Conservation (phyloP, 75 land plant genomes). For the Picea glauca region DNA sequence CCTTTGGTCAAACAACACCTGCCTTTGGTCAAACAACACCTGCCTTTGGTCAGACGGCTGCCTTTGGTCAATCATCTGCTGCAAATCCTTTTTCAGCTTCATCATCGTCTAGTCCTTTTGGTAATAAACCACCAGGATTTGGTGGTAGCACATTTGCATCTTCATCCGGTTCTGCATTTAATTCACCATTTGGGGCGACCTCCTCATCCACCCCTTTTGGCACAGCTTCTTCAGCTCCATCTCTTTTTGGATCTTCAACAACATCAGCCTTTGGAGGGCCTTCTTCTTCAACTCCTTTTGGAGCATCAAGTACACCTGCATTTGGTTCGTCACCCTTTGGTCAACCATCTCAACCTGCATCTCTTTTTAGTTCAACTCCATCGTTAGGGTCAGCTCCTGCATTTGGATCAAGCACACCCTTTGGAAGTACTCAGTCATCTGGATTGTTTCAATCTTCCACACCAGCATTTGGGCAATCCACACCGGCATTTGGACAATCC, state of each 20-base stretch:
- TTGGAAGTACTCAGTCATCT: constrained; percentile 64
- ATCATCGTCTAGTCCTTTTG: constrained; percentile 44
- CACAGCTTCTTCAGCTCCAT: constrained; percentile 38
- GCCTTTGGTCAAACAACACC: constrained; percentile 24
- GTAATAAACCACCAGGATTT: constrained; percentile 38
- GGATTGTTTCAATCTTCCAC: constrained; percentile 55
- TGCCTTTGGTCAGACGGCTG: constrained; percentile 46
- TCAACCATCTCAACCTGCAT: constrained; percentile 15
- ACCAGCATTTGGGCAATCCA: constrained; percentile 27
- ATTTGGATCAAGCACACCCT: constrained; percentile 52
- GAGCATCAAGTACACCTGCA: constrained; percentile 34
- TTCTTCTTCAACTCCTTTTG: constrained; percentile 43
- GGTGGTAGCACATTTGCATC: constrained; percentile 41
- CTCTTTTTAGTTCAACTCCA: constrained; percentile 49
- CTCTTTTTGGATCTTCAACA: constrained; percentile 40
- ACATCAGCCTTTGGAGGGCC: constrained; percentile 36
- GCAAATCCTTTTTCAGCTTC: constrained; percentile 55
- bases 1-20: constrained; percentile 35
- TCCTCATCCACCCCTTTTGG: constrained; percentile 50
- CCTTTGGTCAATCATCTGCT: constrained; percentile 32
- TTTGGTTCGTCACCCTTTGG: constrained; percentile 37
- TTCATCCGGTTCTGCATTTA: constrained; percentile 26
- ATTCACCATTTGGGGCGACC: constrained; percentile 29
- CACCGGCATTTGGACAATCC: constrained; percentile 42
- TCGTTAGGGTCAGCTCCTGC: constrained; percentile 35